A percentile compares a stretch with the other conserved stretches of the same genome.
phyloP scores from a whole-genome alignment of 1,284 basidiomycete genomes.

The Trichosporon asahii region DNA sequence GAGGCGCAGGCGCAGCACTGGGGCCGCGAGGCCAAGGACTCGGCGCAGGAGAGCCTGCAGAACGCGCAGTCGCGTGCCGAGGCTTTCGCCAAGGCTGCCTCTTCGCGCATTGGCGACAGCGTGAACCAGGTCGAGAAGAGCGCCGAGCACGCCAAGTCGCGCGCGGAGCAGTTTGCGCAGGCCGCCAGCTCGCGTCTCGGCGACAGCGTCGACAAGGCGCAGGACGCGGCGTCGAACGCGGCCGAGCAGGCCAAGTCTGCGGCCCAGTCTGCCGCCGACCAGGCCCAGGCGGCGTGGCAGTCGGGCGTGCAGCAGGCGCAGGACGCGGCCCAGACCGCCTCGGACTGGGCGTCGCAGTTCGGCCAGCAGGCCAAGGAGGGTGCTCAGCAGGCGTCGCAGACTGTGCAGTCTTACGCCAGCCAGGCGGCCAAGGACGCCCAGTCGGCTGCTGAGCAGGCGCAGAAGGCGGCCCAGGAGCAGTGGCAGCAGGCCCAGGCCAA shows the following conservation, averaged over 20 bases:
- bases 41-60: not conserved
- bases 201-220: not conserved
- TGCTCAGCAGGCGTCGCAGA: not conserved
- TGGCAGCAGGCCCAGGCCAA: not conserved
- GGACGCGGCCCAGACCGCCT: not conserved
- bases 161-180: not conserved
- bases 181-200: not conserved
- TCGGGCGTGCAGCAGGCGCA: not conserved
- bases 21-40: too few relatives aligned
- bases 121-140: not conserved
- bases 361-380: not conserved
- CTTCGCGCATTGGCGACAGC: not conserved
- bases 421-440: not conserved
- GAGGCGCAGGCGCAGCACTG: not conserved
- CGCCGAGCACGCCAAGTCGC: not conserved
- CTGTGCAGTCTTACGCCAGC: not conserved
- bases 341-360: not conserved
- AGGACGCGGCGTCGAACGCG: not conserved
- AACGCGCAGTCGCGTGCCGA: not conserved
- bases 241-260: constrained; percentile 1
- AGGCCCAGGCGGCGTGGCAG: not conserved
- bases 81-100: not conserved
- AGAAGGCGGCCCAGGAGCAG: not conserved
- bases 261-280: not conserved
- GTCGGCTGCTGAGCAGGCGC: not conserved